A percentile compares a stretch with the other conserved stretches of the same genome.
Evolutionary conservation across 2,329 filamentous ascomycete species (phyloP).

Genomic region (Pyricularia pennisetigena): DNA sequence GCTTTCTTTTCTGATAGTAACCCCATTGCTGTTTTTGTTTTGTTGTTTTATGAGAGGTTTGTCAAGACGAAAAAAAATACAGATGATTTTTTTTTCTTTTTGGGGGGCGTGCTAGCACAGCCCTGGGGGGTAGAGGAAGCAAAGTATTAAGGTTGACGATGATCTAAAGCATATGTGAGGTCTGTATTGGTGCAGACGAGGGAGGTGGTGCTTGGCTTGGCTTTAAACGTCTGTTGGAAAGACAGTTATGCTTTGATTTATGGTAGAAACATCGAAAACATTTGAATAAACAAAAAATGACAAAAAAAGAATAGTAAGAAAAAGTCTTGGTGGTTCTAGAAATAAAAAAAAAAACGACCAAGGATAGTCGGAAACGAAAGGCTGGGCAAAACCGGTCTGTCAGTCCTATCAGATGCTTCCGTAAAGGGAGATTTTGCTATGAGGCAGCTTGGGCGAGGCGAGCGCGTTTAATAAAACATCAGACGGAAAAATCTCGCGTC

Average conservation of each 20-base stretch:
- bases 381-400: neutral
- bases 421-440: neutral
- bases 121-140: neutral
- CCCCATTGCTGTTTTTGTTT: neutral
- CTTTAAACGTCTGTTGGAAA: no score
- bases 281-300: neutral
- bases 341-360: neutral
- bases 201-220: neutral
- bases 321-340: neutral
- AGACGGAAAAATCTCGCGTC: neutral
- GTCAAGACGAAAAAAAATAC: neutral
- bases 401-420: neutral
- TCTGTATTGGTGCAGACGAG: neutral
- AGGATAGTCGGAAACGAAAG: neutral
- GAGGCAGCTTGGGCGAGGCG: neutral
- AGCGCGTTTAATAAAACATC: neutral
- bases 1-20: neutral
- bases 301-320: neutral
- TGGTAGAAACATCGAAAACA: neutral
- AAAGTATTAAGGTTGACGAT: neutral
- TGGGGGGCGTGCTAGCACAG: neutral
- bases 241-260: neutral
- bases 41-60: neutral
- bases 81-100: neutral
- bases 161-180: neutral